These are phyloP conservation scores for Fennellomyces sp. DNA, from an alignment of 371 early-diverging fungal genomes.

Conservation along the genomic window DNA sequence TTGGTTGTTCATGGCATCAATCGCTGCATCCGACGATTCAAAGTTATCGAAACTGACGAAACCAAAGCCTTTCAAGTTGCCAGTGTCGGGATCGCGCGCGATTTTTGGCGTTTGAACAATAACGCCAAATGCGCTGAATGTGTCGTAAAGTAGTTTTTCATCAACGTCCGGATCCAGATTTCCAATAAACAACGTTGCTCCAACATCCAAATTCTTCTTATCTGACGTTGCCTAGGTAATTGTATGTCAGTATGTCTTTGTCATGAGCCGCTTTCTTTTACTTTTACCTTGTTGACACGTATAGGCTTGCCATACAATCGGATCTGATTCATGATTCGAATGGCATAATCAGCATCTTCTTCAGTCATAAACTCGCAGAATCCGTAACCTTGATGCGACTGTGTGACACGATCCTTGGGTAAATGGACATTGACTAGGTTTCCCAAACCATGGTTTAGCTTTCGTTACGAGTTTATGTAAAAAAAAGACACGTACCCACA, in stretches of 20 bases:
- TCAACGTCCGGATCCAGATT: conserved; percentile 94
- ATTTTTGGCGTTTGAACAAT: conserved; percentile 90
- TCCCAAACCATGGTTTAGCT: too few relatives aligned
- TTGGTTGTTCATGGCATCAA: conserved; percentile 98
- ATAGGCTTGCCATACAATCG: conserved; percentile 95
- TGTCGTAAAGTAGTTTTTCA: conserved; percentile 94
- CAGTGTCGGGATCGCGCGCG: conserved; percentile 89
- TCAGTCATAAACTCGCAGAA: conserved; percentile 94
- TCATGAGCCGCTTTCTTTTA: too few relatives aligned
- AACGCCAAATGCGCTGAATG: conserved; percentile 93
- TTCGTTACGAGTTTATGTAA: not conserved
- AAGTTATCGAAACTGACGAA: conserved; percentile 94
- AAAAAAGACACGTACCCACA: conserved; percentile 65
- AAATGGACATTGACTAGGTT: conserved; percentile 94
- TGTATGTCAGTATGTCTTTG: too few relatives aligned
- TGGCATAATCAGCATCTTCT: conserved; percentile 97
- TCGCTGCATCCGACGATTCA: conserved; percentile 95
- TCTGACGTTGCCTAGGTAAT: conserved; percentile 78
- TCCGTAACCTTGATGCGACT: conserved; percentile 94
- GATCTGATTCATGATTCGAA: conserved; percentile 95
- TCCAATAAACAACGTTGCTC: conserved; percentile 96
- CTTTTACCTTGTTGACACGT: conserved; percentile 89
- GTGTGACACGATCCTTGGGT: conserved; percentile 97
- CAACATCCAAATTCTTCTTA: conserved; percentile 90
- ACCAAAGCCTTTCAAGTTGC: conserved; percentile 91